phyloP scores from a whole-genome alignment of 2,329 filamentous ascomycete genomes.

The Allantophomopsis lycopodina region DNA sequence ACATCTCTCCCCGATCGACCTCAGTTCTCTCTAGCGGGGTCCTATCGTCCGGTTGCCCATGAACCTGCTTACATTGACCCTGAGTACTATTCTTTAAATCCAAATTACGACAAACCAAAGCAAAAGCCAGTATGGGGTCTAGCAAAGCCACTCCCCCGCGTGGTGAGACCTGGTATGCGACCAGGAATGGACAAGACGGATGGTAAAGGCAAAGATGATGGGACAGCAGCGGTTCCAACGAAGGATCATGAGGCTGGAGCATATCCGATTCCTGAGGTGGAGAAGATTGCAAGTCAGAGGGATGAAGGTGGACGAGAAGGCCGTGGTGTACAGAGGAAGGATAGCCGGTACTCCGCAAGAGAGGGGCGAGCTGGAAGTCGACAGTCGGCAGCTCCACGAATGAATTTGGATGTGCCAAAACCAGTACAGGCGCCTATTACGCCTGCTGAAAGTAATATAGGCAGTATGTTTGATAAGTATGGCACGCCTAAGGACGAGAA shows the following conservation, averaged over 20 bases:
- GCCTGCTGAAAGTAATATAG: neutral
- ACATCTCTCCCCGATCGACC: neutral
- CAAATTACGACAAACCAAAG: conserved; percentile 5
- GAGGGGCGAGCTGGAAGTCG: conserved; percentile 4
- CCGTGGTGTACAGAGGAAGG: too few relatives aligned
- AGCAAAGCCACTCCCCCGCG: conserved; percentile 7
- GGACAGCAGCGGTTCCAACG: conserved; percentile 4
- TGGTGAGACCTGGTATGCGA: conserved; percentile 7
- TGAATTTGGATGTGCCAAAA: too few relatives aligned
- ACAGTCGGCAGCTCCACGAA: too few relatives aligned
- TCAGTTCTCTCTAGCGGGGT: conserved; percentile 2
- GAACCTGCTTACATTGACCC: conserved; percentile 4
- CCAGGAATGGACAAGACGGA: conserved; percentile 1
- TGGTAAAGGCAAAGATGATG: conserved; percentile 2
- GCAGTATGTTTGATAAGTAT: neutral
- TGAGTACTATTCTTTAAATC: conserved; percentile 7
- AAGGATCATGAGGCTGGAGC: neutral
- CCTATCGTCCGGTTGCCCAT: neutral
- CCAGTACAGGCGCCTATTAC: too few relatives aligned
- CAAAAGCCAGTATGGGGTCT: conserved; percentile 7
- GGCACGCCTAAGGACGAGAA: conserved; percentile 3
- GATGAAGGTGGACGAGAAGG: too few relatives aligned
- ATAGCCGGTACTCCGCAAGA: conserved; percentile 13
- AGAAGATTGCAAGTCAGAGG: too few relatives aligned
- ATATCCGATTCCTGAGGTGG: too few relatives aligned